Percentiles rank a stretch among this genome's conserved stretches.
These are phyloP conservation scores for Rhododendron molle DNA, from an alignment of 148 eudicot species.

Conservation along the genomic window DNA sequence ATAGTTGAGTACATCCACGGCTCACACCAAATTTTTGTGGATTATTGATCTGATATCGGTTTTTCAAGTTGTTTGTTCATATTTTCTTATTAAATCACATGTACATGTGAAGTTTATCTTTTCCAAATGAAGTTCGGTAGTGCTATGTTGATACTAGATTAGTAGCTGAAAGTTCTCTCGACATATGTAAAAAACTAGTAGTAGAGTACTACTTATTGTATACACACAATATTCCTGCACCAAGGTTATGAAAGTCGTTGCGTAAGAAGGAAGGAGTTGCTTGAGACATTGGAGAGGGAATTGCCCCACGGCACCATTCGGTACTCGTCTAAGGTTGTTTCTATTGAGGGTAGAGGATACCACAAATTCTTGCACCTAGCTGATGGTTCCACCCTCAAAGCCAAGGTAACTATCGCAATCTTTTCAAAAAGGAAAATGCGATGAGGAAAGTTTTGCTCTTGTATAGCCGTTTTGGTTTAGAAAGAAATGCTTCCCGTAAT, in stretches of 20 bases:
- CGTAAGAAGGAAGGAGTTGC: constrained; percentile 38
- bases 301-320: constrained; percentile 41
- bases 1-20: no score
- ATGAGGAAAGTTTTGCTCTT: neutral
- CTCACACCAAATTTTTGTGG: no score
- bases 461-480: neutral
- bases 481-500: neutral
- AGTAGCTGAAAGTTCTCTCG: neutral
- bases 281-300: constrained; percentile 35
- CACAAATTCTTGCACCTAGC: constrained; percentile 46
- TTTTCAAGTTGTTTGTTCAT: neutral
- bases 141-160: neutral
- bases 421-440: neutral
- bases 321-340: constrained; percentile 43
- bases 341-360: constrained; percentile 30
- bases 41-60: neutral
- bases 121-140: neutral
- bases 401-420: constrained; percentile 30
- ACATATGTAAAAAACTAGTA: neutral
- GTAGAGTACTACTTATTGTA: neutral
- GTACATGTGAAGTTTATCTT: neutral
- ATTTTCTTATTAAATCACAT: neutral
- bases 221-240: neutral
- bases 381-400: constrained; percentile 33
- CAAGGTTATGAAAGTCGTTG: constrained; percentile 34